A percentile compares a stretch with the other conserved stretches of the same genome.
phyloP scores from a whole-genome alignment of 78 protist genomes.

The Diacronema lutheri region DNA sequence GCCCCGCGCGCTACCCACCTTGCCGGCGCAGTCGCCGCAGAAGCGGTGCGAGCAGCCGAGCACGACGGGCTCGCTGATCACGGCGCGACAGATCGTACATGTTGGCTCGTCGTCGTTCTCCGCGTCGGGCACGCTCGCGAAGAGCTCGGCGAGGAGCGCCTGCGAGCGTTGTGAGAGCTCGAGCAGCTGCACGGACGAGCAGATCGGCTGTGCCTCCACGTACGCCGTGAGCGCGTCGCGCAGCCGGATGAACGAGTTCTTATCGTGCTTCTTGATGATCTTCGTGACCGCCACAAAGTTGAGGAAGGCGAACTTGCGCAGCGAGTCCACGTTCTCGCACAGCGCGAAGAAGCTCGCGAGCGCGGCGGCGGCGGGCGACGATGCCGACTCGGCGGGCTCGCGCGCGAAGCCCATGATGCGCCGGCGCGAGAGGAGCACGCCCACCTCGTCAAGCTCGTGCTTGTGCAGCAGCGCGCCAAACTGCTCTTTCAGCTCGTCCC shows the following conservation, averaged over 20 bases:
- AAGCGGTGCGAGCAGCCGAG: slow-evolving; percentile 12
- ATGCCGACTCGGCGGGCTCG: no score
- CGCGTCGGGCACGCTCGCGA: background rate
- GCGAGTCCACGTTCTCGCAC: background rate
- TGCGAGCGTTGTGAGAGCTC: background rate
- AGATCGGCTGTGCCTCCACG: background rate
- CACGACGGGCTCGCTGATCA: background rate
- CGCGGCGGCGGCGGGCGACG: no score
- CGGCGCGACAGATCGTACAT: background rate
- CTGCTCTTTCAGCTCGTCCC: no score
- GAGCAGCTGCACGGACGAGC: background rate
- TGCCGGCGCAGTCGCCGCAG: background rate
- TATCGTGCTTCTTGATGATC: slow-evolving; percentile 9
- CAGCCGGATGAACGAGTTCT: background rate
- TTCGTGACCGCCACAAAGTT: background rate
- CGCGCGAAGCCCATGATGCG: no score
- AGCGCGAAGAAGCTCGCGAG: no score
- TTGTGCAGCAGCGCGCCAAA: no score
- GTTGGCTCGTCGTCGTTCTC: no score
- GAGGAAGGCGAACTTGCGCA: slow-evolving; percentile 12
- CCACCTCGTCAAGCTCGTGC: no score
- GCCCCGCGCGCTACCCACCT: no score
- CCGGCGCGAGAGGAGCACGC: no score
- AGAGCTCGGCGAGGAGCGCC: background rate
- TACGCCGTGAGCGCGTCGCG: background rate